phyloP scores from a whole-genome alignment of 2,329 filamentous ascomycete genomes.

The Fusarium oxysporum region DNA sequence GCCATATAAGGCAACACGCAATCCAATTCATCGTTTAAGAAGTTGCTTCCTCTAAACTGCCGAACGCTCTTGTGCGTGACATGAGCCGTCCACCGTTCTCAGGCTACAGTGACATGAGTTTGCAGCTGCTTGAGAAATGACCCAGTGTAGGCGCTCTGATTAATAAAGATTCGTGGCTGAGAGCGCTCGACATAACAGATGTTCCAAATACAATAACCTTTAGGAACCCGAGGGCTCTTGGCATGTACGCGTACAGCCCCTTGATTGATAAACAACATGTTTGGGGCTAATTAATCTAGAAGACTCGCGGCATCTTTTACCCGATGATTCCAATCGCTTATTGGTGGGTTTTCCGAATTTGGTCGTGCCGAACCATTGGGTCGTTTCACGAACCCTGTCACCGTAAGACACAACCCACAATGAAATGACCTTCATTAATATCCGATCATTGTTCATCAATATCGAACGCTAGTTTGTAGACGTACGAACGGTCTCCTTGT shows the following conservation, averaged over 20 bases:
- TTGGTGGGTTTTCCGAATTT: neutral
- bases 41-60: neutral
- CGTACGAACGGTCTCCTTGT: rapidly evolving
- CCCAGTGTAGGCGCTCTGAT: rapidly evolving
- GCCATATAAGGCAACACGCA: neutral
- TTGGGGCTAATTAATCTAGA: neutral
- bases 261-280: neutral
- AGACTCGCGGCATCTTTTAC: neutral
- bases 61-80: no score
- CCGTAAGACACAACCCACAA: neutral
- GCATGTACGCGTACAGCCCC: neutral
- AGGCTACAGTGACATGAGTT: rapidly evolving
- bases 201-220: rapidly evolving
- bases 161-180: rapidly evolving
- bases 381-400: neutral
- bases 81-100: no score
- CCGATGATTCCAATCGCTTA: rapidly evolving
- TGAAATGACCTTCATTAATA: neutral
- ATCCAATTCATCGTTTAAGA: neutral
- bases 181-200: neutral
- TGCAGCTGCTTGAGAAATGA: rapidly evolving
- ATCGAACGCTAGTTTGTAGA: neutral
- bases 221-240: neutral
- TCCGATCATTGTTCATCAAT: neutral
- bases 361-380: neutral